Base-by-base conservation (phyloP, 2,329 filamentous ascomycete genomes). In the Golovinomyces cichoracearum region DNA sequence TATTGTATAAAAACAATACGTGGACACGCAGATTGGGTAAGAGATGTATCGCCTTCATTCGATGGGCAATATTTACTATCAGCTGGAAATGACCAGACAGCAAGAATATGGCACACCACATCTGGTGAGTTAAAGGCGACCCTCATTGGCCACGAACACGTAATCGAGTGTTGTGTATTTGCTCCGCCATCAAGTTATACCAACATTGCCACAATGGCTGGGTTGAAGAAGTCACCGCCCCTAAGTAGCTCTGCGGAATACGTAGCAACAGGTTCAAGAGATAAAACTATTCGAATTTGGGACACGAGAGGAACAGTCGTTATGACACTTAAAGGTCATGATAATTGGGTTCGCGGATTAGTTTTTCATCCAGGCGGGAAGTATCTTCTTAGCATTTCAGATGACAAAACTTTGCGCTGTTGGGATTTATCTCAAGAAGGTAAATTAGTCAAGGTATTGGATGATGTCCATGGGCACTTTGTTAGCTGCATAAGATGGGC, bases 401-500 rank as follows among this genome's bases (percentile, higher is more conserved):
- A 95, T 61, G 88, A 95, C 65, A 93, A 90, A 66, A 86, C 83
- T 4, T 70, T 95, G 51, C 72, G 86, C 49, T 94, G 86, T 66
- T 95, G 88, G 88, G 88, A 95, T 65, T 67, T 95, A 23, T 72
- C 73, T 23, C 88, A 95, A 61, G 85, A 93, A 61, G 83, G 83
- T 38, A 86, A 85, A 58, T 88, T 84, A 57, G 84, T 93, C 55
- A 88, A 88, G 63, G 78, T 76, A 0, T 66, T 95, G 15, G 69
- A 71, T 33, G 82, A 84, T 53, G 77, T 76, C 0, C 85, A 93
- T 60, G 76, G 72, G 4, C 84, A 85, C 60, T 94, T 95, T 58
- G 74, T 94, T 46, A 85, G 75, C 51, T 88, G 82, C 59, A 69
- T 94, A 57, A 67, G 84, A 52, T 95, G 88, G 86, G 88, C 85